These are phyloP conservation scores for Fusarium nurragi DNA, from an alignment of 2,329 filamentous ascomycete genomes.

Conservation along the genomic window DNA sequence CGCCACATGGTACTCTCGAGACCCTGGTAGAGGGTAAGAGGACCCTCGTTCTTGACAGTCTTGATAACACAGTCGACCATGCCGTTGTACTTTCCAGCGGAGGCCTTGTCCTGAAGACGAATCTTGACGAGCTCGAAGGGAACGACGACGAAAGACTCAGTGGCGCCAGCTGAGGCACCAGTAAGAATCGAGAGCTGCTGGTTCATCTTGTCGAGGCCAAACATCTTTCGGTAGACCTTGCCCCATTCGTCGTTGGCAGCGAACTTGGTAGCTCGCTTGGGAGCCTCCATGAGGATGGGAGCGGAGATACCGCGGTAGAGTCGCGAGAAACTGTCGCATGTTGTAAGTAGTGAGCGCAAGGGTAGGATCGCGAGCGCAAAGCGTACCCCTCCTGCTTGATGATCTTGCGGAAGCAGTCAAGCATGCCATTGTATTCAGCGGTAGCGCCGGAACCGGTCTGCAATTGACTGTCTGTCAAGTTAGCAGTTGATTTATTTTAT, in stretches of 20 bases:
- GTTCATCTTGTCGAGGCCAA: conserved; percentile 87
- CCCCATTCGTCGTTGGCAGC: conserved; percentile 99
- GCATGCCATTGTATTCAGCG: conserved; percentile 95
- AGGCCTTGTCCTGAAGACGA: conserved; percentile 93
- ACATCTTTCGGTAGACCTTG: conserved; percentile 87
- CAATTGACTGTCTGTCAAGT: conserved; percentile 72
- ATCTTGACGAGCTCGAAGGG: conserved; percentile 99
- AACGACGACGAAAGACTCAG: conserved; percentile 95
- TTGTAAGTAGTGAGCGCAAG: conserved; percentile 30
- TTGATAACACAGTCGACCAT: conserved; percentile 82
- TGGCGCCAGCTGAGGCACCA: conserved; percentile 92
- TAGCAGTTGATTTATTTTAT: conserved; percentile 20
- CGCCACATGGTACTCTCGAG: conserved; percentile 97
- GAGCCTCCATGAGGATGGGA: conserved; percentile 96
- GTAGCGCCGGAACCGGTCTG: conserved; percentile 79
- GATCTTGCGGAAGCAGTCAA: conserved; percentile 98
- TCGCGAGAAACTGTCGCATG: conserved; percentile 74
- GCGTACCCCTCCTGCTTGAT: conserved; percentile 90
- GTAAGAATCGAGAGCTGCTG: conserved; percentile 92
- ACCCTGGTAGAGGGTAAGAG: conserved; percentile 92
- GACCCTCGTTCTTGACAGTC: conserved; percentile 84
- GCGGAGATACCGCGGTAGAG: conserved; percentile 96
- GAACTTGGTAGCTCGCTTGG: conserved; percentile 96
- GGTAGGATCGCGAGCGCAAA: conserved; percentile 14
- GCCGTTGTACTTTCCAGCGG: conserved; percentile 86